Evolutionary conservation across 2,329 filamentous ascomycete genomes (phyloP), one percentile per base, ranked within the genome.

Genomic region (Clonostachys byssicola): DNA sequence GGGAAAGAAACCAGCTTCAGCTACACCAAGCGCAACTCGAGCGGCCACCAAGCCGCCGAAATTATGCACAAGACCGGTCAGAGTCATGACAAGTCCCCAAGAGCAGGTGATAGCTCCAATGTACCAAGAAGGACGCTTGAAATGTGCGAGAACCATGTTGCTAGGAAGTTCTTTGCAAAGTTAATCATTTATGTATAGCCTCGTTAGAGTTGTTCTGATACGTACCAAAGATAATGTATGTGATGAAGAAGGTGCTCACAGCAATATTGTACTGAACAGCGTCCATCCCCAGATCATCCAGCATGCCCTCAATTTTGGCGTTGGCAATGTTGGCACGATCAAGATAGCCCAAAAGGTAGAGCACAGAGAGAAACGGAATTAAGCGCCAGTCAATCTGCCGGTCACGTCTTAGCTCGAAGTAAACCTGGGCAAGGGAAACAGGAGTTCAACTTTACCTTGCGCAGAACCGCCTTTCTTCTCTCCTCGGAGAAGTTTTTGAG

Each of bases 121-220:
- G 52, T 64, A 71, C 38, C 54, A 49, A 2, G 58, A 58, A 1
- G 63, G 41, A 30, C n/a, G 64, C 2, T 54, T 53, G 50, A 79
- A 76, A 44, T 68, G 64, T 62, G 78, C 83, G 66, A 80, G 74
- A 59, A 76, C 60, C 63, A 80, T 78, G 65, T 80, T 80, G 54
- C 73, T 77, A 0, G 77, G 77, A 5, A 80, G 70, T 64, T 83
- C 80, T 78, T 83, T 84, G 52, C 83, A 67, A 45, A 84, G 73
- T 60, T 85, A 85, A n/a, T n/a, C n/a, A n/a, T n/a, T n/a, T n/a
- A n/a, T n/a, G n/a, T n/a, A n/a, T n/a, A n/a, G n/a, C n/a, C n/a
- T n/a, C n/a, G n/a, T n/a, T n/a, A n/a, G n/a, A n/a, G n/a, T n/a
- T n/a, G n/a, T n/a, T n/a, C n/a, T n/a, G n/a, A n/a, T n/a, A n/a